Evolutionary conservation across 257 asterid genomes (phyloP).

Genomic region (Ilex asprella): DNA sequence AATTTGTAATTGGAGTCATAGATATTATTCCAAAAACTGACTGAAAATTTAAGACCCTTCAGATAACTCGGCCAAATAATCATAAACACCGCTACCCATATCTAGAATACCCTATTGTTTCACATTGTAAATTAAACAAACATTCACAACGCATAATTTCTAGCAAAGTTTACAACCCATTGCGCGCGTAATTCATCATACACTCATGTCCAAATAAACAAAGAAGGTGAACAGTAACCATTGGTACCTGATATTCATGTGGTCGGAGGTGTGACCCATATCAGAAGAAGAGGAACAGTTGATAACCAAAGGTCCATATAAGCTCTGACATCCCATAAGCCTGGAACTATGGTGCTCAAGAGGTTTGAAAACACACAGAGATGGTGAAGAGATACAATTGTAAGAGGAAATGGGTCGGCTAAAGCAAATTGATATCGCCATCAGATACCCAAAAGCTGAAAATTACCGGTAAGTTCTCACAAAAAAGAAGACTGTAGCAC

Average conservation of each 20-base stretch:
- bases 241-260: slow-evolving; percentile 45
- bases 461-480: neutral
- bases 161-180: neutral
- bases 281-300: slow-evolving; percentile 51
- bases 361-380: slow-evolving; percentile 34
- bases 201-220: neutral
- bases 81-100: no score
- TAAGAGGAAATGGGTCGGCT: slow-evolving; percentile 36
- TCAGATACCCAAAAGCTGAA: slow-evolving; percentile 4
- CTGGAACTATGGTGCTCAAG: slow-evolving; percentile 12
- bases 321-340: slow-evolving; percentile 25
- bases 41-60: no score
- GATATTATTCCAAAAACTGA: no score
- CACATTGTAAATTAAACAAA: no score
- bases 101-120: no score
- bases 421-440: slow-evolving; percentile 40
- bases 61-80: no score
- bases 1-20: no score
- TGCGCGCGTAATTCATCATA: neutral
- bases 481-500: no score
- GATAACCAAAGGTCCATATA: slow-evolving; percentile 25
- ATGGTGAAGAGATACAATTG: slow-evolving; percentile 30
- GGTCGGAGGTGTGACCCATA: slow-evolving; percentile 34
- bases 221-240: neutral
- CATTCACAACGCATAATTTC: no score